Conservation (phyloP, 1,284 basidiomycete species). For the Puccinia horiana region DNA sequence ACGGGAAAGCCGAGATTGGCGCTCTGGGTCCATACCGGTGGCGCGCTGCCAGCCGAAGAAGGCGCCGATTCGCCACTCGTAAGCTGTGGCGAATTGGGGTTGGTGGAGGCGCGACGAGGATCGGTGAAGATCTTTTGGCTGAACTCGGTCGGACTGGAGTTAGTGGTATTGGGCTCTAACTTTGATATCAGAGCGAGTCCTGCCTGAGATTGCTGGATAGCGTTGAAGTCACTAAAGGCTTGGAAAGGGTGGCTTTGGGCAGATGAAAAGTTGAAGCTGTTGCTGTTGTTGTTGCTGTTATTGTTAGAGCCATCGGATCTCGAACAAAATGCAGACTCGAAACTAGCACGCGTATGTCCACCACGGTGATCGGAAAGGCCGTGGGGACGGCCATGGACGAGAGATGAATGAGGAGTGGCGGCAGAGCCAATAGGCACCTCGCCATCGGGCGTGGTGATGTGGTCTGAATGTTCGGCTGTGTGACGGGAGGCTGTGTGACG, state of each 20-base stretch:
- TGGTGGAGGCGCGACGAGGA: slow-evolving; percentile 6
- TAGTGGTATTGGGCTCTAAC: slow-evolving; percentile 3
- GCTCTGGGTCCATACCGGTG: not conserved
- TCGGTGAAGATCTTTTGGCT: not conserved
- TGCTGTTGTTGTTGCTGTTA: too few species aligned
- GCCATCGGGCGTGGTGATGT: not conserved
- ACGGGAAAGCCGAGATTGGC: not conserved
- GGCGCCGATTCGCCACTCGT: not conserved
- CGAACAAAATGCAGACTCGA: not conserved
- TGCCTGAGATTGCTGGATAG: slow-evolving; percentile 6
- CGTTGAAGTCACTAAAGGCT: slow-evolving; percentile 12
- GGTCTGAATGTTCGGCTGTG: slow-evolving; percentile 28
- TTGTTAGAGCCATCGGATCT: not conserved
- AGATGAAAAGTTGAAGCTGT: slow-evolving; percentile 6
- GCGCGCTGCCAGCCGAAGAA: not conserved
- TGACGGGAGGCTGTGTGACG: slow-evolving; percentile 33
- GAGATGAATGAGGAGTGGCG: not conserved
- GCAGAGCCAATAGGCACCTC: not conserved
- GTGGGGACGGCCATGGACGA: not conserved
- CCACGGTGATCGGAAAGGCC: not conserved
- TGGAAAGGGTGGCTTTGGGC: slow-evolving; percentile 27
- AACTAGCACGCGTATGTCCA: not conserved
- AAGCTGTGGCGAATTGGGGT: slow-evolving; percentile 21
- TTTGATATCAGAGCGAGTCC: slow-evolving; percentile 3
- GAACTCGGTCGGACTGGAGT: slow-evolving; percentile 32